Base-by-base conservation (phyloP, 352 stramenopile species). In the Pythium periplocum region DNA sequence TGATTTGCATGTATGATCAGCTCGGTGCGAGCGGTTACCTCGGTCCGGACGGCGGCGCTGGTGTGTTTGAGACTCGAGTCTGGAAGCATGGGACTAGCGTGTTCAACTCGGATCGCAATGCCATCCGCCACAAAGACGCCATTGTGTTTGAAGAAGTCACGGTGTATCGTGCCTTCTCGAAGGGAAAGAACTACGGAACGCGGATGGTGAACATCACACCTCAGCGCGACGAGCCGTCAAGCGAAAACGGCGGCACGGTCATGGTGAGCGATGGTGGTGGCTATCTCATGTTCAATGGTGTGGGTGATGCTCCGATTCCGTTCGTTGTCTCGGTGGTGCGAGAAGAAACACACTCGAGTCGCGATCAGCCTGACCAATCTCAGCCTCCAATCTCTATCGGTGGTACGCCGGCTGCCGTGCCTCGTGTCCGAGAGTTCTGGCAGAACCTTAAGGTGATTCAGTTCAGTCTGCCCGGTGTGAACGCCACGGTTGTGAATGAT, bases 201-300 rank as follows among this genome's bases (percentile, higher is more conserved):
- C 45, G 63, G 7, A 41, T 63, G 1, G 58, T 66, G 7, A 70
- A 51, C 48, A 55, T n/a, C 68, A 64, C 51, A 53, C 61, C 12
- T 70, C 79, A 32, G 69, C 63, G 35, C 66, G 70, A 9, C 62
- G 55, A 66, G 44, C 51, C 51, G n/a, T 26, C 17, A 26, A 57
- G 63, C 43, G 62, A 66, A n/a, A 58, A 59, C 45, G 48, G 50
- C 2, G 56, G 62, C 56, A 69, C 58, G 11, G 43, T 51, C 1
- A 45, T 60, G 45, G 50, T 57, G 4, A 61, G 39, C 5, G 70
- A 83, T 50, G 78, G 81, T 33, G 80, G 83, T 26, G 83, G 83
- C 0, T 94, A 94, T 57, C 55, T 94, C 17, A 94, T 94, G 83
- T 94, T 90, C 45, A 91, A 94, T 39, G 83, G 83, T 45, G 68